Percentiles rank a stretch among this genome's conserved stretches.
phyloP scores from a whole-genome alignment of 441 rosid species.

The Gossypium schwendimanii region DNA sequence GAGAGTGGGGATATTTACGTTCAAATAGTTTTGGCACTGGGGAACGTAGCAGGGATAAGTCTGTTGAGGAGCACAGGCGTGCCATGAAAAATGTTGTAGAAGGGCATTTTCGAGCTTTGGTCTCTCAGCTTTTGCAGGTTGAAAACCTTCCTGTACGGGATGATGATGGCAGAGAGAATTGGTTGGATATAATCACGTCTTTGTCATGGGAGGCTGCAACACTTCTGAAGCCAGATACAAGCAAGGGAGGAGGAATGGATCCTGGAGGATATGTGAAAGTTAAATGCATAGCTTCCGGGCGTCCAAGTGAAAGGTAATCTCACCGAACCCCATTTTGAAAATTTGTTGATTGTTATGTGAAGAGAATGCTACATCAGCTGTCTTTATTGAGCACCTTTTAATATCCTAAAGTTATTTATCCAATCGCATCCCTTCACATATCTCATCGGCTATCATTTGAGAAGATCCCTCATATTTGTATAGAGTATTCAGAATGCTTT shows the following conservation, averaged over 20 bases:
- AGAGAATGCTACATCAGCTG: conserved; percentile 3
- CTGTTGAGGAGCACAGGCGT: conserved; percentile 42
- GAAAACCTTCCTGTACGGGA: conserved; percentile 48
- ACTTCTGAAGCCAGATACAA: conserved; percentile 67
- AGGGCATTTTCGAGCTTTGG: conserved; percentile 75
- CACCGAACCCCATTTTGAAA: conserved; percentile 14
- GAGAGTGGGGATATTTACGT: conserved; percentile 66
- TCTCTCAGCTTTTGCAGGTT: conserved; percentile 66
- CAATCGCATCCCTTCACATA: conserved; percentile 3
- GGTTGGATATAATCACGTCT: conserved; percentile 67
- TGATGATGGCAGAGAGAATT: conserved; percentile 48
- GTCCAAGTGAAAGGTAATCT: conserved; percentile 52
- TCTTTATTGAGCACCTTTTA: background rate
- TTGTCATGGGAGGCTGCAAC: conserved; percentile 81
- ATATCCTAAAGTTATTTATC: conserved; percentile 7
- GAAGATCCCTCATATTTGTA: background rate
- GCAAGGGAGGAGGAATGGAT: conserved; percentile 75
- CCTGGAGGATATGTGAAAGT: conserved; percentile 81
- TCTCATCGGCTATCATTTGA: conserved; percentile 8
- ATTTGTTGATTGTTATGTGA: background rate
- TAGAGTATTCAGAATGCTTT: conserved; percentile 1
- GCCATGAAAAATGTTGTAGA: conserved; percentile 66
- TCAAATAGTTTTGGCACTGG: conserved; percentile 51
- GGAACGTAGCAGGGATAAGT: conserved; percentile 47
- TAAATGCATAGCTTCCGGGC: conserved; percentile 66